These are phyloP conservation scores for Neurospora africana DNA, from an alignment of 495 filamentous ascomycete genomes.

Conservation along the genomic window DNA sequence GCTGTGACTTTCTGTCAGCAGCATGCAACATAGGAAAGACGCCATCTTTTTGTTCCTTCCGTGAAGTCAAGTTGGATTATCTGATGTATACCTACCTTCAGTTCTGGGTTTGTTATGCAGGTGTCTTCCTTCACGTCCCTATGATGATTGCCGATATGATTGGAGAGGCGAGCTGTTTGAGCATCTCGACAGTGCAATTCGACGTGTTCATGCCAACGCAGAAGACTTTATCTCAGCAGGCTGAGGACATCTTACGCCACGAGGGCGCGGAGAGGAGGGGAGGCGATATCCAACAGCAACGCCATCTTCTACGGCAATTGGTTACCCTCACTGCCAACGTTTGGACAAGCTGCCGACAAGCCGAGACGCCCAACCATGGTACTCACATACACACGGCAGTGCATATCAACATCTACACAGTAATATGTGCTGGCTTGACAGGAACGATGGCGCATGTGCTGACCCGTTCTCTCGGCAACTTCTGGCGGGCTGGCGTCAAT, in stretches of 20 bases:
- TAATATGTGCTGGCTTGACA: not conserved
- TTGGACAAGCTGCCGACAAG: conserved; percentile 3
- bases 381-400: not conserved
- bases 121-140: not conserved
- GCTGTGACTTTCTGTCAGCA: not conserved
- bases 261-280: not conserved
- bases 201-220: not conserved
- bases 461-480: not conserved
- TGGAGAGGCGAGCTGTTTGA: not conserved
- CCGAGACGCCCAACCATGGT: not conserved
- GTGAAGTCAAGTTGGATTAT: not conserved
- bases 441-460: not conserved
- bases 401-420: conserved; percentile 1
- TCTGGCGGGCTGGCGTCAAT: not conserved
- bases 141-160: not conserved
- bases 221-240: not conserved
- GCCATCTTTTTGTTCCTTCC: not conserved
- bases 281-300: not conserved
- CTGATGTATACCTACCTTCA: not conserved
- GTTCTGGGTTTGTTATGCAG: not conserved
- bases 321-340: not conserved
- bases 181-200: not conserved
- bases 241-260: not conserved
- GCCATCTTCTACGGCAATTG: not conserved
- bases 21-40: not conserved